Evolutionary conservation across 2,329 filamentous ascomycete species (phyloP), one percentile per base, ranked within the genome.

Genomic region (Lachnellula arida): DNA sequence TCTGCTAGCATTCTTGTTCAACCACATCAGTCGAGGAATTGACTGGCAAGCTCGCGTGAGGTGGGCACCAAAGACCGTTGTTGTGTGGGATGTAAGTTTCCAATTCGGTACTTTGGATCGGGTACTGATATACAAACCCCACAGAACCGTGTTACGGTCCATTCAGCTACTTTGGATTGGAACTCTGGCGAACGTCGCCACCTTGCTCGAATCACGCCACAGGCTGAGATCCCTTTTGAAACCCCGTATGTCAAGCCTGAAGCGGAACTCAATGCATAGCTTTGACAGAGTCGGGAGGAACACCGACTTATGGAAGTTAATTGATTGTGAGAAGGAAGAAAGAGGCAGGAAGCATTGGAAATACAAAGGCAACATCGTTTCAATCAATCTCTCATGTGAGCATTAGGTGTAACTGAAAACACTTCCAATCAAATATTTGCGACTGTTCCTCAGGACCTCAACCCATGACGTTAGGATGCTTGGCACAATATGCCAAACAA

Each of bases 81-180:
- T 93, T 4, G 83, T 92, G 0, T 93, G 88, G 88, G 89, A 93
- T 70, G 74, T 77, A 68, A 70, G 74, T 32, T 51, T 19, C 46
- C 19, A 39, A 19, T n/a, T 11, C 22, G 22, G n/a, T 28, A n/a
- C 15, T 43, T 22, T 32, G n/a, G 0, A 6, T 23, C 4, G 5
- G 17, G 7, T 39, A 39, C n/a, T 34, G 15, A 42, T 9, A 25
- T 46, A n/a, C 28, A 56, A 14, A 32, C 23, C 43, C 65, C 53
- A 17, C 47, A 77, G 73, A 93, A 92, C 74, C 79, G 89, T 34
- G 81, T 91, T 0, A 91, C 87, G n/a, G 81, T 85, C 64, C 89
- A 95, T 71, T 86, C 87, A 8, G 90, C 89, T 2, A 75, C 91
- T 46, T 75, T 91, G 3, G 89, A 94, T 70, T 95, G 89, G 89